Evolutionary conservation across 257 asterid species (phyloP), one percentile per base, ranked within the genome.

Genomic region (Solanum ahanhuiri): DNA sequence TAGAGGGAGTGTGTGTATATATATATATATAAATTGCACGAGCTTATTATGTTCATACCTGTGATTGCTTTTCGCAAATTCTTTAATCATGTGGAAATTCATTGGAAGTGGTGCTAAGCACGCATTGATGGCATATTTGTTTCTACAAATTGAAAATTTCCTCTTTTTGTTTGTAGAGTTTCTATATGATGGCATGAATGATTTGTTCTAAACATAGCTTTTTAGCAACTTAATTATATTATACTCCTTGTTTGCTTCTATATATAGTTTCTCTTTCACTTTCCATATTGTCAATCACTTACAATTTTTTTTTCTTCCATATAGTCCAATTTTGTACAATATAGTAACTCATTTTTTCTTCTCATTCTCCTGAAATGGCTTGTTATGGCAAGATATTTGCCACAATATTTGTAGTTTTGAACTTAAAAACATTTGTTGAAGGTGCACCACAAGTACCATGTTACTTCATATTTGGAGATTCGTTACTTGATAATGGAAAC

Each of bases 381-480:
- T 79, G 14, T 77, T 77, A 2, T 79, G 84, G 6, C 3, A 25
- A 45, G 41, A 79, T 79, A 28, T 28, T 51, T 51, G 57, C 33
- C 28, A 79, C 41, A 28, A 45, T 30, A 79, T 79, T 28, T 17
- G 1, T 79, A 28, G 25, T 45, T 4, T 28, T 79, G 17, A 79
- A 45, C 66, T 25, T 79, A 28, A 79, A 45, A 45, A 15, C 41
- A 45, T 17, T 43, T 14, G 84, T 45, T 45, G 6, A 86, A 12
- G 73, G 89, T 12, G 75, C 71, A 66, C 85, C 89, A 25, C 28
- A 73, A 84, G 87, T 87, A 17, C 89, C 89, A 7, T 87, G 89
- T 10, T 87, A 77, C 73, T 87, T 76, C 85, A 84, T 87, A 18
- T 75, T 87, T 64, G 87, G 89, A 20, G 87, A 87, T 51, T 87